phyloP scores from a whole-genome alignment of 352 stramenopile species.

The Blastocystis sp. region DNA sequence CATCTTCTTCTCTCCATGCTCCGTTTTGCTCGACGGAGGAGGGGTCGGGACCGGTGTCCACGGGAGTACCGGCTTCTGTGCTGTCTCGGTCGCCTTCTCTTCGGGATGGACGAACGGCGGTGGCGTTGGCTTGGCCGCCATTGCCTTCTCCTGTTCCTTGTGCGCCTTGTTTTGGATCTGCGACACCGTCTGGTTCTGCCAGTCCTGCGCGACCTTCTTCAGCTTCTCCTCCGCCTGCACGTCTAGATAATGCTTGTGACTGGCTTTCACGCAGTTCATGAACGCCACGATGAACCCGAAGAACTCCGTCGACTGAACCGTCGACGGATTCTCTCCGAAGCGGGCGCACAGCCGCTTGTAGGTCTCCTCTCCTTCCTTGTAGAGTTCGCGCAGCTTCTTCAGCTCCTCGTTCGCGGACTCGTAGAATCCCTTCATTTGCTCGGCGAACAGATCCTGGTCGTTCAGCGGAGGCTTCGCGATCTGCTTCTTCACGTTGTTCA shows the following conservation, averaged over 20 bases:
- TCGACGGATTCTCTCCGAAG: conserved; percentile 4
- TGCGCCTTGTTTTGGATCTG: background rate
- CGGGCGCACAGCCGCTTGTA: background rate
- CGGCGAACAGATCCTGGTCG: conserved; percentile 4
- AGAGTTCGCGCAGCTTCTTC: background rate
- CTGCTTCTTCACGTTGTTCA: conserved; percentile 16
- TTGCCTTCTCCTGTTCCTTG: background rate
- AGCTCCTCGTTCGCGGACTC: conserved; percentile 1
- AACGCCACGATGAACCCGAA: conserved; percentile 38
- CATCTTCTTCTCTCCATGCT: background rate
- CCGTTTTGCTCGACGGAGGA: background rate
- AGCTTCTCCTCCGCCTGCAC: conserved; percentile 45
- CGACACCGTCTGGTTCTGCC: background rate
- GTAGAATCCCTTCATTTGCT: conserved; percentile 2
- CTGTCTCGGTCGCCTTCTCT: background rate
- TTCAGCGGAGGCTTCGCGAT: background rate
- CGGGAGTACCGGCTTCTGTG: background rate
- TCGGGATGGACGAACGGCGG: background rate
- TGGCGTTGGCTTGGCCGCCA: background rate
- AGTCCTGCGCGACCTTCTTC: conserved; percentile 37
- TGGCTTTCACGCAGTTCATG: background rate
- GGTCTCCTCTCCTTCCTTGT: background rate
- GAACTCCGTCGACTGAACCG: conserved; percentile 27
- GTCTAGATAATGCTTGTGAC: conserved; percentile 40
- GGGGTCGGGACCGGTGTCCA: background rate